phyloP scores from a whole-genome alignment of 306 rosid genomes.

The Prunus kanzakura region DNA sequence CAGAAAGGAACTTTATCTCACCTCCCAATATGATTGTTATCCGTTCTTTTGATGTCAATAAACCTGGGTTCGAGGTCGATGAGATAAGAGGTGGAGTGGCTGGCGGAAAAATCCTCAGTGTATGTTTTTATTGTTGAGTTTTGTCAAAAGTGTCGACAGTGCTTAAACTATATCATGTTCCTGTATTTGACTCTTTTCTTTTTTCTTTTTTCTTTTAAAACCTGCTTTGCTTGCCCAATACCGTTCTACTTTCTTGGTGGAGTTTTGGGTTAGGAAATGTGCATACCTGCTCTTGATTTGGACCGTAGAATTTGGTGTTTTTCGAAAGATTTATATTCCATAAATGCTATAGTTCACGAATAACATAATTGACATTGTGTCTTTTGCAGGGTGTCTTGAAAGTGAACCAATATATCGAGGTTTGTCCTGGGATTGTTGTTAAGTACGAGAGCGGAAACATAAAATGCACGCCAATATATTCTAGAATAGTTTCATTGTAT shows the following conservation, averaged over 20 bases:
- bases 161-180: constrained; percentile 13
- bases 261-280: neutral
- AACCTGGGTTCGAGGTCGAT: constrained; percentile 85
- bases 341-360: neutral
- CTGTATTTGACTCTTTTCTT: constrained; percentile 40
- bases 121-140: constrained; percentile 25
- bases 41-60: constrained; percentile 87
- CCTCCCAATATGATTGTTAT: constrained; percentile 92
- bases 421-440: constrained; percentile 87
- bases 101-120: constrained; percentile 88
- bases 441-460: constrained; percentile 80
- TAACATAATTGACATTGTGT: constrained; percentile 10
- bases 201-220: too few relatives aligned
- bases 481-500: constrained; percentile 76
- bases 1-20: constrained; percentile 75
- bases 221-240: neutral
- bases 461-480: constrained; percentile 81
- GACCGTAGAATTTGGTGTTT: too few relatives aligned
- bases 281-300: neutral
- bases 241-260: too few relatives aligned
- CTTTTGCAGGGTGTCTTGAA: constrained; percentile 70
- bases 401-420: constrained; percentile 81
- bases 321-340: too few relatives aligned
- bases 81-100: constrained; percentile 91
- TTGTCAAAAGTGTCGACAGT: neutral